Evolutionary conservation across 148 eudicot species (phyloP).

Genomic region (Rhododendron kiyosumense): DNA sequence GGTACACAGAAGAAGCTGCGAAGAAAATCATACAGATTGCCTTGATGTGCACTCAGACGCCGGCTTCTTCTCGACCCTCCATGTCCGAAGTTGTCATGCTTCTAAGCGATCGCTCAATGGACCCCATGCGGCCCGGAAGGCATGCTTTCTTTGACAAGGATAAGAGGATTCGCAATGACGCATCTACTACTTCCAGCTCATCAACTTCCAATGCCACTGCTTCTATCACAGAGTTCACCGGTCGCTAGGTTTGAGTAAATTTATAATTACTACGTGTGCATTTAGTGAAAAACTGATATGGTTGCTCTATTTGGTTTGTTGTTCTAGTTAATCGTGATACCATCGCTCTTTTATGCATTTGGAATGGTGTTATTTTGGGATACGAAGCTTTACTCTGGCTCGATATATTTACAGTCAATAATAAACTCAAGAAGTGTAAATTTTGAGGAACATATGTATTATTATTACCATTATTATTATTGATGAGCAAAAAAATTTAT

Average conservation of each 20-base stretch:
- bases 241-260: conserved; percentile 10
- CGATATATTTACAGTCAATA: no score
- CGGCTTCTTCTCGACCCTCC: conserved; percentile 34
- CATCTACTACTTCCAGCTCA: background rate
- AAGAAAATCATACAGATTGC: conserved; percentile 37
- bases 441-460: background rate
- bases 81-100: conserved; percentile 43
- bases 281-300: background rate
- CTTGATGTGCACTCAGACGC: conserved; percentile 41
- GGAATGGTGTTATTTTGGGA: no score
- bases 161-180: conserved; percentile 11
- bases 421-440: background rate
- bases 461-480: no score
- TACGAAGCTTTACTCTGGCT: no score
- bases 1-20: conserved; percentile 23
- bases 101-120: conserved; percentile 18
- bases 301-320: background rate
- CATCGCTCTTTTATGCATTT: background rate
- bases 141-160: conserved; percentile 12
- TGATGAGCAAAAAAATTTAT: no score
- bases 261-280: background rate
- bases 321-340: background rate
- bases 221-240: conserved; percentile 10
- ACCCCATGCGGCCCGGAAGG: conserved; percentile 11
- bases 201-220: conserved; percentile 20